Percentiles rank a stretch among this genome's conserved stretches.
Conservation (phyloP, 139 green algal genomes). For the Chlamydomonas applanata region DNA sequence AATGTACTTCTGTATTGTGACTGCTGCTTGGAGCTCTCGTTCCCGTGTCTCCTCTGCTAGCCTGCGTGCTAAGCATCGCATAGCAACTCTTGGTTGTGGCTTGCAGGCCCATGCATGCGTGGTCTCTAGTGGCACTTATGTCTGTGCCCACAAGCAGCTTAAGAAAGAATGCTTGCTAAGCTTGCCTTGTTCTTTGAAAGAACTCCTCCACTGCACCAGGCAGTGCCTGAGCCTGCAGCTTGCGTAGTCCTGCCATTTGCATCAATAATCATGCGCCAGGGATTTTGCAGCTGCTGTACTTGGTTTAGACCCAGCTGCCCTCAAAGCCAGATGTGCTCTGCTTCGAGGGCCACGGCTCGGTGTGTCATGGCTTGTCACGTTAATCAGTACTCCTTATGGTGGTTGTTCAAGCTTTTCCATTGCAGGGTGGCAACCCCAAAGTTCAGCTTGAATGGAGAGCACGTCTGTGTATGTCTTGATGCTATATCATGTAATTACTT, state of each 20-base stretch:
- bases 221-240: not conserved
- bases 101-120: not conserved
- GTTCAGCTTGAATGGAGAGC: no score
- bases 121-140: not conserved
- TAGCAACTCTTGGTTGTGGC: not conserved
- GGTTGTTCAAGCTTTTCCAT: no score
- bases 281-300: no score
- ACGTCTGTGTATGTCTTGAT: no score
- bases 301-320: no score
- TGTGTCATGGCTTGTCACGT: not conserved
- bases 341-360: not conserved
- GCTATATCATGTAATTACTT: no score
- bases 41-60: constrained; percentile 16
- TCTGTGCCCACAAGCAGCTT: not conserved
- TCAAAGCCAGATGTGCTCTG: no score
- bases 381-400: not conserved
- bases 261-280: no score
- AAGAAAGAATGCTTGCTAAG: not conserved
- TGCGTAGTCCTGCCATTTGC: no score
- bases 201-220: not conserved
- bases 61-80: constrained; percentile 5
- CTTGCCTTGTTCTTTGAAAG: constrained; percentile 2
- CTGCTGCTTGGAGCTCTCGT: constrained; percentile 10
- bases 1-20: constrained; percentile 20
- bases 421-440: no score